These are phyloP conservation scores for Penicillium odoratum DNA, from an alignment of 495 filamentous ascomycete genomes.

Conservation along the genomic window DNA sequence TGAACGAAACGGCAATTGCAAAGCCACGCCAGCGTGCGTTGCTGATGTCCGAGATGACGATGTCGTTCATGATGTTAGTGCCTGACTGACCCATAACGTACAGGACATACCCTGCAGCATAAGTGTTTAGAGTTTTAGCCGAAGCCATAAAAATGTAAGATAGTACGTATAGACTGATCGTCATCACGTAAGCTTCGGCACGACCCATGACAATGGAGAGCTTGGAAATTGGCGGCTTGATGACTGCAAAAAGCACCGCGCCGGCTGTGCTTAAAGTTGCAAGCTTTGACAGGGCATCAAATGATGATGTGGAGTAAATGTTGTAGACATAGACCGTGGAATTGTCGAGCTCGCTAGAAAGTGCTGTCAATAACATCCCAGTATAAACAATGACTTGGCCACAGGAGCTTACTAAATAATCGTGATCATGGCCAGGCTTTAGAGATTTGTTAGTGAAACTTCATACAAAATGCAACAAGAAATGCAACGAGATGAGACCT, in stretches of 20 bases:
- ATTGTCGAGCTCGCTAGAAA: slow-evolving; percentile 43
- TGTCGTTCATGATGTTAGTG: slow-evolving; percentile 48
- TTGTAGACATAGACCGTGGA: slow-evolving; percentile 48
- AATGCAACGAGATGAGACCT: too few species aligned
- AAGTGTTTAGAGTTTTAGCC: slow-evolving; percentile 41
- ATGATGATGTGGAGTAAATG: slow-evolving; percentile 48
- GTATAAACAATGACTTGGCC: not conserved
- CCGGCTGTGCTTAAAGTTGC: slow-evolving; percentile 44
- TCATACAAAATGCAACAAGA: not conserved
- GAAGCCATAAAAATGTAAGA: slow-evolving; percentile 49
- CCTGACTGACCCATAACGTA: slow-evolving; percentile 48
- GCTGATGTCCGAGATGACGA: slow-evolving; percentile 48
- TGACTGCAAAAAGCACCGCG: slow-evolving; percentile 44
- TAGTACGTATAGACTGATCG: slow-evolving; percentile 44
- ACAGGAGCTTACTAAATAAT: slow-evolving; percentile 41
- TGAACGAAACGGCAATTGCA: slow-evolving; percentile 44
- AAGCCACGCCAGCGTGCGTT: slow-evolving; percentile 49
- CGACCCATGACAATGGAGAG: slow-evolving; percentile 50
- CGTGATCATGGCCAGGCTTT: slow-evolving; percentile 44
- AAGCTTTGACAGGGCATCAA: slow-evolving; percentile 41
- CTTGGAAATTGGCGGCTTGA: slow-evolving; percentile 51
- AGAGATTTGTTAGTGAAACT: slow-evolving; percentile 11
- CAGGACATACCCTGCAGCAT: slow-evolving; percentile 46
- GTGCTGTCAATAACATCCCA: slow-evolving; percentile 1
- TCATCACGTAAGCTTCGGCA: slow-evolving; percentile 44